Conservation (phyloP, 2,329 filamentous ascomycete genomes). For the Verticillium isaacii region DNA sequence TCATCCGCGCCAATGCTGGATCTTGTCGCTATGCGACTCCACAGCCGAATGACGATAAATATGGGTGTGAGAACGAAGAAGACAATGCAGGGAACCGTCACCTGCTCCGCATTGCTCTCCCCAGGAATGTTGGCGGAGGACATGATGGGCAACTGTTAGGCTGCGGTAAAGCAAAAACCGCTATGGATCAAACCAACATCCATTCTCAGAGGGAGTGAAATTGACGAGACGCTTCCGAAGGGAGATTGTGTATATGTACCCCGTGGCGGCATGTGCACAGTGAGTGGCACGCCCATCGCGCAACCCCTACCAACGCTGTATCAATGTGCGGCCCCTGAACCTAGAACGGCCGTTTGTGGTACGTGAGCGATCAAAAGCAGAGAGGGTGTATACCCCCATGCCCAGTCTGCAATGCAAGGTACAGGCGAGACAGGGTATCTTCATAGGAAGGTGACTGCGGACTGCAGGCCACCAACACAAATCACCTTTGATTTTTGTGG, state of each 20-base stretch:
- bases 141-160: conserved; percentile 11
- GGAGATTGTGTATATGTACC: background rate
- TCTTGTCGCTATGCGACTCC: conserved; percentile 30
- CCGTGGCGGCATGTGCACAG: background rate
- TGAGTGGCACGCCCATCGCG: background rate
- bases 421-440: background rate
- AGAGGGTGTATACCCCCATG: background rate
- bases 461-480: background rate
- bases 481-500: too few species aligned
- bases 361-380: background rate
- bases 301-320: background rate
- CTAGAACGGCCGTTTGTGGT: background rate
- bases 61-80: conserved; percentile 38
- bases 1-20: conserved; percentile 36
- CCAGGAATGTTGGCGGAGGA: conserved; percentile 21
- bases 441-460: background rate
- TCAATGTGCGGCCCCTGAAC: background rate
- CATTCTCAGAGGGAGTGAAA: background rate
- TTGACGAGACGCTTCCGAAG: background rate
- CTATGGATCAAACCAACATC: background rate
- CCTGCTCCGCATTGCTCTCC: conserved; percentile 32
- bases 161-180: background rate
- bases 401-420: background rate
- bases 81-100: conserved; percentile 32
- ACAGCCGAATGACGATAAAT: conserved; percentile 33